These are phyloP conservation scores for Gossypium gossypioides DNA, from an alignment of 441 rosid species.

Conservation along the genomic window DNA sequence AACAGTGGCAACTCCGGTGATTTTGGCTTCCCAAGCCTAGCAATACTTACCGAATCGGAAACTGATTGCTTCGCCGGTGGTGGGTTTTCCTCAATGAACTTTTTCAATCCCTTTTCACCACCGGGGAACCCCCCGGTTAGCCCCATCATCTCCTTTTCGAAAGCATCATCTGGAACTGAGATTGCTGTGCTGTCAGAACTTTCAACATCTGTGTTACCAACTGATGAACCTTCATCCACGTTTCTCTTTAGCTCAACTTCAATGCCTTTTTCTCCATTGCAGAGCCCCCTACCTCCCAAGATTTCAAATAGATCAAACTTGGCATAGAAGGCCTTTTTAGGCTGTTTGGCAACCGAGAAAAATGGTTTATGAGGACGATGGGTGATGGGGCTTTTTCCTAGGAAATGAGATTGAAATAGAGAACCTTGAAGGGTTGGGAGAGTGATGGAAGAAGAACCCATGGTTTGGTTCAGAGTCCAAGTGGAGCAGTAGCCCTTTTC, in stretches of 20 bases:
- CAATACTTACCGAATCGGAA: constrained; percentile 11
- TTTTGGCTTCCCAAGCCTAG: constrained; percentile 39
- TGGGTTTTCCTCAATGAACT: constrained; percentile 66
- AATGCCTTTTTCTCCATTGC: constrained; percentile 62
- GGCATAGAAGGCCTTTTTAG: constrained; percentile 21
- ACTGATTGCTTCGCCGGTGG: constrained; percentile 39
- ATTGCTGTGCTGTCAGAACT: constrained; percentile 3
- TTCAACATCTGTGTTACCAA: constrained; percentile 8
- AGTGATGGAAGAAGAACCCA: constrained; percentile 45
- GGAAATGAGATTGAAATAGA: constrained; percentile 34
- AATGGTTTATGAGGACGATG: constrained; percentile 21
- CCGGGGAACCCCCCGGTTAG: constrained; percentile 84
- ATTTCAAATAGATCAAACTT: constrained; percentile 52
- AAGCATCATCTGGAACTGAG: constrained; percentile 45
- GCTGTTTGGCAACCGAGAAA: constrained; percentile 25
- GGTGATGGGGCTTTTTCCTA: constrained; percentile 27
- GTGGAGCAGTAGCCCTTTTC: background rate
- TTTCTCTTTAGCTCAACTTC: constrained; percentile 46
- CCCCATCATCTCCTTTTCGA: constrained; percentile 83
- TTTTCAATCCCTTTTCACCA: constrained; percentile 52
- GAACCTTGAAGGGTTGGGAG: constrained; percentile 39
- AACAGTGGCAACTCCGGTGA: constrained; percentile 61
- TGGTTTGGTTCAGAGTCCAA: constrained; percentile 10
- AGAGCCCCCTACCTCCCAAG: constrained; percentile 78
- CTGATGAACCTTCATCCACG: constrained; percentile 1